Evolutionary conservation across 106 monocot species (phyloP).

Genomic region (Dioscorea dumetorum): DNA sequence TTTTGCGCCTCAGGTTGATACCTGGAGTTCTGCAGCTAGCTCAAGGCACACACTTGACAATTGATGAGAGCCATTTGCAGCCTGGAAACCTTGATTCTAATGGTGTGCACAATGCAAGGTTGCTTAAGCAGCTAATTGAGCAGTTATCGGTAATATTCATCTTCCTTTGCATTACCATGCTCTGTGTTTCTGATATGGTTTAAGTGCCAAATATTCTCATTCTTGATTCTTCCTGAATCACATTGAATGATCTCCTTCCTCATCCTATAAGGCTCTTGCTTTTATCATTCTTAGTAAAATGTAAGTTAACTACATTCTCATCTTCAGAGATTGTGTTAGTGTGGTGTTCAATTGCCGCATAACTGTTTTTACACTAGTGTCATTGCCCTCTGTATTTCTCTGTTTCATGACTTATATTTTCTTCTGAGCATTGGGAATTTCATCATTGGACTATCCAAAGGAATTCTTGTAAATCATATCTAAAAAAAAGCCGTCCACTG

Average conservation of each 20-base stretch:
- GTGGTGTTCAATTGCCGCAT: too few species aligned
- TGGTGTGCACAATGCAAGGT: constrained; percentile 66
- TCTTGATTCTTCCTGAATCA: neutral
- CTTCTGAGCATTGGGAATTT: too few species aligned
- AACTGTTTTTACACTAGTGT: too few species aligned
- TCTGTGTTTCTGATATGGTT: neutral
- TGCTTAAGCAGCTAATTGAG: constrained; percentile 82
- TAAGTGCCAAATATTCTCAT: neutral
- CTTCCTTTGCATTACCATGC: neutral
- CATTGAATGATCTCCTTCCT: too few species aligned
- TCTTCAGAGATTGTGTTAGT: too few species aligned
- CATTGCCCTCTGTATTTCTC: too few species aligned
- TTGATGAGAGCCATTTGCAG: constrained; percentile 81
- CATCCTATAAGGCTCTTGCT: neutral
- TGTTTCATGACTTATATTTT: too few species aligned
- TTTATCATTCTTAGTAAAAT: too few species aligned
- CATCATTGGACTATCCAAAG: too few species aligned
- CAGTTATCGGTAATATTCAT: constrained; percentile 50
- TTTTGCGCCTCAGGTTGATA: constrained; percentile 45
- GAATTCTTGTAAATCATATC: neutral
- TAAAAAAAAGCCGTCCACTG: too few species aligned
- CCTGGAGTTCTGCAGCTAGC: constrained; percentile 78
- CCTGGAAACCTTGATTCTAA: constrained; percentile 69
- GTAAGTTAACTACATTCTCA: too few species aligned
- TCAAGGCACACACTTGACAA: constrained; percentile 75